Base-by-base conservation (phyloP, 441 rosid genomes). In the Euphorbia schlechtendalii region DNA sequence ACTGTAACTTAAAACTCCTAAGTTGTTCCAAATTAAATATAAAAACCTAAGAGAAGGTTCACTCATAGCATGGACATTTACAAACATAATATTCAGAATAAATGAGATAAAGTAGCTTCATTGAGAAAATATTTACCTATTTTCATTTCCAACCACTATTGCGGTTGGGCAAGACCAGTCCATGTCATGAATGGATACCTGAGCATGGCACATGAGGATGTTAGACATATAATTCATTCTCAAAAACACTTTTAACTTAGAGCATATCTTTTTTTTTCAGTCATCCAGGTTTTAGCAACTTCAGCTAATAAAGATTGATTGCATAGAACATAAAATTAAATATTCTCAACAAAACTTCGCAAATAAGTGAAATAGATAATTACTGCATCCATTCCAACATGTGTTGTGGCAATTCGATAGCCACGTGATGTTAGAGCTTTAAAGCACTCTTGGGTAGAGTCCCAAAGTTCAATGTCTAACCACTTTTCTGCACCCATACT, bases 401-500 rank as follows among this genome's bases (percentile, higher is more conserved):
- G 92, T 24, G 97, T 85, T 20, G 97, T 85, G 52, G 89, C 97
- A 59, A 90, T 83, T 66, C 74, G 85, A 76, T 93, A 90, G 68
- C 95, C 95, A 0, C 97, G 96, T 51, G 89, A 86, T 71, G 78
- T 88, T 25, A 93, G 72, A 70, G 73, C 82, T 56, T 75, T 0
- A 52, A 90, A 93, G 76, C 97, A 90, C 38, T 90, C 92, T 71
- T 68, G 74, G 25, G 85, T 75, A 30, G 96, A 76, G 68, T 85
- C 83, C 98, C 98, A 93, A 54, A 90, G 85, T 81, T 93, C 98
- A 73, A 90, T 90, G 66, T 93, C 98, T 71, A 93, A 75, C 97
- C 98, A 93, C 75, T 93, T 93, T 84, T 93, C 98, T 21, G 97
- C 96, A 49, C 98, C 98, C 97, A 88, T 88, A 74, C 98, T 88